Base-by-base conservation (phyloP, 139 green algal species). In the Gonium pectorale region DNA sequence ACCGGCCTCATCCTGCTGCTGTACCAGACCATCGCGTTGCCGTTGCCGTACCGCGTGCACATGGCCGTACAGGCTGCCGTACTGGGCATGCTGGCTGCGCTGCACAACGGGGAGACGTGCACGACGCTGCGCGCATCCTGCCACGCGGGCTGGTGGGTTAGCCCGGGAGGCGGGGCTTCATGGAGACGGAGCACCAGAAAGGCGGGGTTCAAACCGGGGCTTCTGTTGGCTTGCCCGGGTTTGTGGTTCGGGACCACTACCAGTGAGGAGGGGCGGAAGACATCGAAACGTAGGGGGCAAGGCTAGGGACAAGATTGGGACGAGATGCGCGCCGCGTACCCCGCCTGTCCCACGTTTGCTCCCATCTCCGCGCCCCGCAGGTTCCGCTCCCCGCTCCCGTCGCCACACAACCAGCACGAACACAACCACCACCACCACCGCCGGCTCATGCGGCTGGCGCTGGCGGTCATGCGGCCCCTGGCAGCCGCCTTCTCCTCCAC, bases 1-100 rank as follows among this genome's bases (percentile, higher is more conserved):
- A 71, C 64, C 2, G 64, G 35, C 13, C 64, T 71, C 37, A 37
- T 49, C 17, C 21, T 31, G 22, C 19, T 51, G 64, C 64, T 71
- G 9, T 71, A 51, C 64, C 64, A 71, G 64, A 49, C 64, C 37
- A 33, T 71, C 21, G 64, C 64, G 35, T 24, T 71, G 37, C 64
- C 64, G 64, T 37, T 71, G 64, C 64, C 64, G 37, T 71, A 71
- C 64, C 35, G 64, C 7, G 64, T 22, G 5, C 64, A 71, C 64
- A 29, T 71, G 64, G 64, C 37, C 35, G 37, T 49, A 6, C 33
- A 17, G 8, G 64, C 64, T 8, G 37, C 64, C 37, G 29, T 13
- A 6, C 17, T 49, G 35, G 37, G 5, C 5, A 1, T 71, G 17
- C 21, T 71, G 17, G 37, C 29, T 37, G 64, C 64, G 64, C 37